phyloP scores from a whole-genome alignment of 2,329 filamentous ascomycete genomes.

The Ceratocystis variospora region DNA sequence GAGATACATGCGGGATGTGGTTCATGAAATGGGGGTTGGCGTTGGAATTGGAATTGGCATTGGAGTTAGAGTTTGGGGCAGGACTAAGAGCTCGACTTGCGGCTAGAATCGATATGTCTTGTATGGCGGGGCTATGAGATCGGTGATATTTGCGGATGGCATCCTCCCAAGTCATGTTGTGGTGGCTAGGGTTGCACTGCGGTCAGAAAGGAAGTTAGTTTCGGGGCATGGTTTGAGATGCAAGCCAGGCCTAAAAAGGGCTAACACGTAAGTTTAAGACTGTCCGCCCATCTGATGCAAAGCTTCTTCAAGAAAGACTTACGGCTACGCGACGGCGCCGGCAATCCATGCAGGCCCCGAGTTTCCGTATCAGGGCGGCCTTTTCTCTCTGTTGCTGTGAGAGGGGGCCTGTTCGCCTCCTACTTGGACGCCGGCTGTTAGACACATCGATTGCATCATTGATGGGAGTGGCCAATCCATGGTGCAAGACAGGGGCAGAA shows the following conservation, averaged over 20 bases:
- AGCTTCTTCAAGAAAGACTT: constrained; percentile 26
- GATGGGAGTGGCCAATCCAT: constrained; percentile 30
- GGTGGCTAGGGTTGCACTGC: constrained; percentile 46
- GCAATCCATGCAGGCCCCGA: constrained; percentile 44
- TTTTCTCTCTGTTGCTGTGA: constrained; percentile 45
- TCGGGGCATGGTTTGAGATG: neutral
- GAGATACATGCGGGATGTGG: neutral
- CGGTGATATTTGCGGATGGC: constrained; percentile 40
- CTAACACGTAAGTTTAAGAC: neutral
- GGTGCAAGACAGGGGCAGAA: constrained; percentile 31
- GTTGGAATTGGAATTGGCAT: constrained; percentile 20
- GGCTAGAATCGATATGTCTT: constrained; percentile 34
- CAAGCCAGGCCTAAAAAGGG: too few species aligned
- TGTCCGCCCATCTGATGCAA: neutral
- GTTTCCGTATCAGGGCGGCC: constrained; percentile 45
- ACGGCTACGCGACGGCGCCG: constrained; percentile 44
- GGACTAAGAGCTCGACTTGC: constrained; percentile 36
- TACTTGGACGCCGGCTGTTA: constrained; percentile 40
- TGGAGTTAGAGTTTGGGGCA: constrained; percentile 24
- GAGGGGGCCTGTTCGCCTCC: constrained; percentile 45
- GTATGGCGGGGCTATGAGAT: constrained; percentile 37
- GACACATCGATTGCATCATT: constrained; percentile 42
- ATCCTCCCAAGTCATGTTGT: constrained; percentile 48
- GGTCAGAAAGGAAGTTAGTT: constrained; percentile 16
- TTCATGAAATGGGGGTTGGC: neutral